Evolutionary conservation across 2,329 filamentous ascomycete species (phyloP), one percentile per base, ranked within the genome.

Genomic region (Diplodia seriata): DNA sequence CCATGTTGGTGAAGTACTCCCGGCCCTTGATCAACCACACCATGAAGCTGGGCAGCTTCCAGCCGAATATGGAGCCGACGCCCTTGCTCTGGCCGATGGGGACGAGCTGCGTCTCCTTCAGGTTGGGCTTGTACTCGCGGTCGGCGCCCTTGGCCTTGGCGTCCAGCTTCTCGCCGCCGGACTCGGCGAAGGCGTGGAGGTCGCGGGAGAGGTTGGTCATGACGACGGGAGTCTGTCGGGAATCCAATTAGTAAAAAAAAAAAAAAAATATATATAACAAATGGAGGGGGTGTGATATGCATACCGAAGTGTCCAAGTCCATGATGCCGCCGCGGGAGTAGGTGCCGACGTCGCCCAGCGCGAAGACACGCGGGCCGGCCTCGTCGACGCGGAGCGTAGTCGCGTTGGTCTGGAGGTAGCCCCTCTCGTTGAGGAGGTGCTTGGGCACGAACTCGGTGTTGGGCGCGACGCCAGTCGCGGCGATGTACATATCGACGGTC

Each of bases 121-220:
- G 68, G 47, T 72, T 71, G 26, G 71, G 62, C 40, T 69, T 71
- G 67, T 70, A 74, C 11, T 36, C 23, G 26, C 69, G 70, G 40
- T 76, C 75, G 26, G 43, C 54, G n/a, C 67, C 65, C 36, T 54
- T 47, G n/a, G 66, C 56, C 36, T 53, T 62, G 29, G 55, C 65
- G 49, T 57, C 56, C 11, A 38, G 23, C 57, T 68, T 68, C 56
- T 68, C 66, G 14, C 40, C 64, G 4, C 20, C 31, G 6, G 64
- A 53, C 5, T 54, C 29, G 33, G 66, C 56, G 67, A 70, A 78
- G 14, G 74, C 72, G 2, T 82, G 71, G 43, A 86, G 70, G 68
- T 85, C 84, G 57, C 81, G 78, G 69, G 80, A 78, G n/a, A 86
- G 71, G 69, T 84, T 85, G 5, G 78, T 76, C 26, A 74, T 74